Evolutionary conservation across 2,329 filamentous ascomycete genomes (phyloP), one percentile per base, ranked within the genome.

Genomic region (Didymosphaeria variabile): DNA sequence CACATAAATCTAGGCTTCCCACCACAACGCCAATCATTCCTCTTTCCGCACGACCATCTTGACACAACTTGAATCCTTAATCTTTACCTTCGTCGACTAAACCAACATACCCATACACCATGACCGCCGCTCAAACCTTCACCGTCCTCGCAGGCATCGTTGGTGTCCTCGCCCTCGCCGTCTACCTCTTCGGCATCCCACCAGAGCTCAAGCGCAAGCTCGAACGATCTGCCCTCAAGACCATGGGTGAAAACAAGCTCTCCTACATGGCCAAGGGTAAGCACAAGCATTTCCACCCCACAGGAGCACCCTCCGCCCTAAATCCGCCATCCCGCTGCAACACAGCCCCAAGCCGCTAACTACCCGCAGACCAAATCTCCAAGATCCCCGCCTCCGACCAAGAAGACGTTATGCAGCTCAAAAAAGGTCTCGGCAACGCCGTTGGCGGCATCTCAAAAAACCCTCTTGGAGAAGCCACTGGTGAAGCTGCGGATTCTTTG

Each of bases 241-340:
- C 81, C n/a, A 84, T 84, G 81, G 82, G 82, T 61, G 82, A 84
- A 69, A 84, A 84, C 74, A 84, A 84, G 68, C 75, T 78, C 64
- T 79, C 77, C 17, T 80, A 79, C 63, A 61, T 79, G 44, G 69
- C 76, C 61, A 79, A 79, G 66, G 77, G 78, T 77, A 58, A 44
- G 63, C 63, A 21, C 12, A 23, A 32, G 12, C 49, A 17, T 32
- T 21, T 38, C 19, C 19, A 40, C 32, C 13, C n/a, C 15, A 23
- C n/a, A 52, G 32, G 13, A 19, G 21, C 45, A n/a, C 15, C 31
- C 47, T 32, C 19, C 29, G 26, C 10, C 15, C 19, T 32, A 10
- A 29, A 42, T 17, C 29, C 19, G 47, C 19, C 17, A 40, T 7
- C 38, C 38, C 17, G 38, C 17, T 15, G 13, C 2, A 38, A 50